A percentile compares a stretch with the other conserved stretches of the same genome.
Evolutionary conservation across 2,329 filamentous ascomycete genomes (phyloP).

Genomic region (Diaporthe aspalathi): DNA sequence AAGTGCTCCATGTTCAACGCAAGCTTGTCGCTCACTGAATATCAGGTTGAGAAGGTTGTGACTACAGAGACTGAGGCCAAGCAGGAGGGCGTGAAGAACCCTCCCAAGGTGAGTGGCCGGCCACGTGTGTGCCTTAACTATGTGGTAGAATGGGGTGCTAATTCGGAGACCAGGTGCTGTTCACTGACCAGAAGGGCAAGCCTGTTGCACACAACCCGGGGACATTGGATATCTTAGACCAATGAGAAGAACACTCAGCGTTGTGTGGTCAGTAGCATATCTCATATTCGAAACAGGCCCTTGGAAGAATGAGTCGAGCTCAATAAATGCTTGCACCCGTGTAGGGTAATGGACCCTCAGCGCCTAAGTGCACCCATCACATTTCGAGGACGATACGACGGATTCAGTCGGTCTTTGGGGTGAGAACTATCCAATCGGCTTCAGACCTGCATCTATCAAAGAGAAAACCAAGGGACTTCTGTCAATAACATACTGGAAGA

Average conservation of each 20-base stretch:
- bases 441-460: no score
- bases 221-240: background rate
- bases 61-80: background rate
- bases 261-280: background rate
- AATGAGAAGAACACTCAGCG: background rate
- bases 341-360: no score
- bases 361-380: no score
- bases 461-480: no score
- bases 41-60: background rate
- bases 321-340: no score
- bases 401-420: no score
- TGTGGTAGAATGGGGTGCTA: background rate
- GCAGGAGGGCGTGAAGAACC: background rate
- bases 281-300: no score
- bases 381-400: no score
- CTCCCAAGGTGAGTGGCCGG: background rate
- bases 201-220: background rate
- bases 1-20: background rate
- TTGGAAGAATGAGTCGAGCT: no score
- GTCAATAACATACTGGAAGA: no score
- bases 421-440: no score
- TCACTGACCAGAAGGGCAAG: background rate
- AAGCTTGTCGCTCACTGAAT: background rate
- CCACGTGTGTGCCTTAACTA: no score
- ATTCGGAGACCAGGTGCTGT: background rate